These are phyloP conservation scores for Acanthamoeba polyphaga DNA, from an alignment of 208 protist genomes.

Conservation along the genomic window DNA sequence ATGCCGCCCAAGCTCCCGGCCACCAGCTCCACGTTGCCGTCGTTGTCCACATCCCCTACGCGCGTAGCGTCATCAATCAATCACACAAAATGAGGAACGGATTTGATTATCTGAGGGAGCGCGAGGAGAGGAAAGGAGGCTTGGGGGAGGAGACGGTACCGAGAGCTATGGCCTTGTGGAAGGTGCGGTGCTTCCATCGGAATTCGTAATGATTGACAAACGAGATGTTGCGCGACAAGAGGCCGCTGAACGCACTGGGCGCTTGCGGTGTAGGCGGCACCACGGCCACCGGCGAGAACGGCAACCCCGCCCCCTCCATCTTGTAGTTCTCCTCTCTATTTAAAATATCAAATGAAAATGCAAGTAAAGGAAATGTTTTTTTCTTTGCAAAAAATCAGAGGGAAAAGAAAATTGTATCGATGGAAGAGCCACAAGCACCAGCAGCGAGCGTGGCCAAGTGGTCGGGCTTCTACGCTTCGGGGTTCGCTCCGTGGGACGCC, in stretches of 20 bases:
- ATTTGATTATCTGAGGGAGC: no score
- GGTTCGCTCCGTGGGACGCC: not conserved
- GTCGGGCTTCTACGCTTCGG: not conserved
- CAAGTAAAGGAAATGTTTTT: no score
- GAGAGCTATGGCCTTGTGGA: constrained; percentile 4
- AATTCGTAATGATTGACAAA: constrained; percentile 10
- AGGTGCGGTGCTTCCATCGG: constrained; percentile 58
- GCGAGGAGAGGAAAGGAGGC: not conserved
- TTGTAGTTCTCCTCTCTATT: not conserved
- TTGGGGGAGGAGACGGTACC: not conserved
- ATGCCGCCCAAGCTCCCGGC: constrained; percentile 25
- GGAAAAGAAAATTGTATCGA: no score
- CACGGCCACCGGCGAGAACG: constrained; percentile 5
- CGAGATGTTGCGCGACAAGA: not conserved
- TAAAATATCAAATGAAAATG: not conserved
- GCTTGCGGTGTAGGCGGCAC: not conserved
- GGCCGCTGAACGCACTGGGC: not conserved
- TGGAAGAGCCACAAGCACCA: no score
- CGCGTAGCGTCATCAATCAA: not conserved
- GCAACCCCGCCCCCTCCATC: not conserved
- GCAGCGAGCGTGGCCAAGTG: not conserved
- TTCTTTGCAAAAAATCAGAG: no score
- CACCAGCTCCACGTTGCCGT: constrained; percentile 53
- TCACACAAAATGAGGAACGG: no score
- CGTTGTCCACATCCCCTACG: constrained; percentile 61